Base-by-base conservation (phyloP, 305 asterid species). In the Fraxinus latifolia region DNA sequence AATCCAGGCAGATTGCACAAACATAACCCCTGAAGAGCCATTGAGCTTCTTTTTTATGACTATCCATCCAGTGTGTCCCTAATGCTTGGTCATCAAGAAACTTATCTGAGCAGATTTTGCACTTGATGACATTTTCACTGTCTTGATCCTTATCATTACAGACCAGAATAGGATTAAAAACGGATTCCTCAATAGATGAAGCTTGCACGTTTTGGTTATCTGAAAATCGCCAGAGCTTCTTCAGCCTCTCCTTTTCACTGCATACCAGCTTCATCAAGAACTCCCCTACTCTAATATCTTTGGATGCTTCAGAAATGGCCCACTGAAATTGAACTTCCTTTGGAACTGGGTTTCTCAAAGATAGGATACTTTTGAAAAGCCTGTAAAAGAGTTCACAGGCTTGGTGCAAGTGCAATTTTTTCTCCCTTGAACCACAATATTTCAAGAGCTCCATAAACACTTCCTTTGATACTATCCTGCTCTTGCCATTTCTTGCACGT, bases 401-500 rank as follows among this genome's bases (percentile, higher is more conserved):
- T 86, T 88, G 97, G 87, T 96, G 98, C 77, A 96, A 84, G 84
- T 88, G 90, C 87, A 95, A 77, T 77, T 91, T 95, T 86, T 89
- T 95, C 88, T 91, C 98, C 91, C 90, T 81, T 15, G 91, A 91
- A 81, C 83, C 87, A 76, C 99, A 96, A 82, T 83, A 86, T 79
- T 87, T 90, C 81, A 95, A 85, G 79, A 96, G 93, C 84, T 95
- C 98, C 21, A 90, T 29, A 85, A 92, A 96, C 67, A 96, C 97
- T 86, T 96, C 99, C 91, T 96, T 96, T 65, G 98, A 95, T 82
- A 96, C 83, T 78, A 96, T 93, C 90, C 99, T 89, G 83, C 94
- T 91, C 90, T 89, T 96, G 33, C 99, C 99, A 84, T 96, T 95
- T 88, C 99, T 91, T 34, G 99, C 99, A 81, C 99, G 98, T 84